phyloP scores from a whole-genome alignment of 1,284 basidiomycete species.

The Tetrapyrgos nigripes region DNA sequence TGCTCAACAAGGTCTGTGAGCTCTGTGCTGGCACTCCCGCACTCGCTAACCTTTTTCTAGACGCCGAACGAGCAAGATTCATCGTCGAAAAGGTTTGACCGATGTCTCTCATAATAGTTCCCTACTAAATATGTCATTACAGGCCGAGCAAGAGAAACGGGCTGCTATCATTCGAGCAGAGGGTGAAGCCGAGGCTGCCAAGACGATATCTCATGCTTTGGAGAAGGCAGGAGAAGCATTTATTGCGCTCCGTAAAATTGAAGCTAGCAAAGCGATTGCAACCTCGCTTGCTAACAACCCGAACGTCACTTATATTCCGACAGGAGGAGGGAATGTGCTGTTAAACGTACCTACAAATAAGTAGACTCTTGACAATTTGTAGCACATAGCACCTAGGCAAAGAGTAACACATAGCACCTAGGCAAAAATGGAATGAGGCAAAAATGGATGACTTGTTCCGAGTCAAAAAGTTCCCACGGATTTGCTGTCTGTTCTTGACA shows the following conservation, averaged over 20 bases:
- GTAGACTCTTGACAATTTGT: slow-evolving; percentile 30
- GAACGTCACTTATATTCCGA: slow-evolving; percentile 91
- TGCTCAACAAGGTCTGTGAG: slow-evolving; percentile 83
- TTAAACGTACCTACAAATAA: slow-evolving; percentile 80
- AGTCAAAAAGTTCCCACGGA: slow-evolving; percentile 6
- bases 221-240: slow-evolving; percentile 96
- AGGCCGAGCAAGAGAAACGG: slow-evolving; percentile 99
- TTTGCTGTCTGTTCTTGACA: slow-evolving; percentile 48
- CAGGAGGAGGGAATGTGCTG: slow-evolving; percentile 79
- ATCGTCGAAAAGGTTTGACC: slow-evolving; percentile 90
- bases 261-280: slow-evolving; percentile 97
- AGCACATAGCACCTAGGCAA: background rate
- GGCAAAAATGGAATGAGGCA: background rate
- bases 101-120: background rate
- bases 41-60: slow-evolving; percentile 43
- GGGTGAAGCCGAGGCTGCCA: slow-evolving; percentile 97
- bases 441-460: background rate
- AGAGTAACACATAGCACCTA: background rate
- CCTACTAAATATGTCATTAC: background rate
- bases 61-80: slow-evolving; percentile 98
- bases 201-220: slow-evolving; percentile 92
- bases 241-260: slow-evolving; percentile 95
- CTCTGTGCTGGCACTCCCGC: slow-evolving; percentile 16
- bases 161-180: slow-evolving; percentile 98
- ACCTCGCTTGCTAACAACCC: slow-evolving; percentile 79